Percentiles rank a stretch among this genome's conserved stretches.
phyloP scores from a whole-genome alignment of 2,329 filamentous ascomycete genomes.

The Fusarium sp. region DNA sequence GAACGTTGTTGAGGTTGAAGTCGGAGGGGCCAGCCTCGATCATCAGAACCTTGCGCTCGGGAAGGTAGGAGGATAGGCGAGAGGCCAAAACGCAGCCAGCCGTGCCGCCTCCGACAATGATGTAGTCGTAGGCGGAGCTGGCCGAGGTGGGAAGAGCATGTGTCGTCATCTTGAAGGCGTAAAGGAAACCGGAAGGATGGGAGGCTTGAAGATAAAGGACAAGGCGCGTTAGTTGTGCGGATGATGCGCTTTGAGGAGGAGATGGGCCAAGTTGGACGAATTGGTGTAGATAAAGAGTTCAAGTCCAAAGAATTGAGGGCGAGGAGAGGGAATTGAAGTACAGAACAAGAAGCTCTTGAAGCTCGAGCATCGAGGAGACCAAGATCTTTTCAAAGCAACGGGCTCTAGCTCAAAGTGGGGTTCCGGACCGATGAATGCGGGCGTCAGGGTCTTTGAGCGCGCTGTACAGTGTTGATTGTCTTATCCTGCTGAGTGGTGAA shows the following conservation, averaged over 20 bases:
- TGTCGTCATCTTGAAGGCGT: conserved; percentile 72
- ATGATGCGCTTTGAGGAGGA: neutral
- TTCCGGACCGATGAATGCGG: conserved; percentile 13
- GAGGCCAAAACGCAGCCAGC: neutral
- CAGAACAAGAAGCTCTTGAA: conserved; percentile 25
- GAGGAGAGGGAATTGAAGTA: conserved; percentile 15
- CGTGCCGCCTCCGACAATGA: neutral
- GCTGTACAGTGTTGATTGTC: conserved; percentile 28
- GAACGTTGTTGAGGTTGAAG: neutral
- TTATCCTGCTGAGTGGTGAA: conserved; percentile 13
- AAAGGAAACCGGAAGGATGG: neutral
- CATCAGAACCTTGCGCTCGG: neutral
- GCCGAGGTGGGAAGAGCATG: conserved; percentile 76
- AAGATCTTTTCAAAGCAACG: conserved; percentile 36
- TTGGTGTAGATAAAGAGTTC: conserved; percentile 1
- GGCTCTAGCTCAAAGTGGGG: conserved; percentile 30
- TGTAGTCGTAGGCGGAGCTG: conserved; percentile 60
- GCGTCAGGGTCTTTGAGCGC: conserved; percentile 11
- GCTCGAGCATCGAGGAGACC: conserved; percentile 30
- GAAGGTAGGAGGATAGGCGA: neutral
- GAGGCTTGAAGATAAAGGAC: conserved; percentile 5
- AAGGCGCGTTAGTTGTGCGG: conserved; percentile 2
- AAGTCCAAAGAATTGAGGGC: conserved; percentile 1
- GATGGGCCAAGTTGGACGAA: neutral
- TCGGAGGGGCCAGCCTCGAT: neutral